A percentile compares a stretch with the other conserved stretches of the same genome.
phyloP scores from a whole-genome alignment of 306 rosid species.

The Quercus rubra region DNA sequence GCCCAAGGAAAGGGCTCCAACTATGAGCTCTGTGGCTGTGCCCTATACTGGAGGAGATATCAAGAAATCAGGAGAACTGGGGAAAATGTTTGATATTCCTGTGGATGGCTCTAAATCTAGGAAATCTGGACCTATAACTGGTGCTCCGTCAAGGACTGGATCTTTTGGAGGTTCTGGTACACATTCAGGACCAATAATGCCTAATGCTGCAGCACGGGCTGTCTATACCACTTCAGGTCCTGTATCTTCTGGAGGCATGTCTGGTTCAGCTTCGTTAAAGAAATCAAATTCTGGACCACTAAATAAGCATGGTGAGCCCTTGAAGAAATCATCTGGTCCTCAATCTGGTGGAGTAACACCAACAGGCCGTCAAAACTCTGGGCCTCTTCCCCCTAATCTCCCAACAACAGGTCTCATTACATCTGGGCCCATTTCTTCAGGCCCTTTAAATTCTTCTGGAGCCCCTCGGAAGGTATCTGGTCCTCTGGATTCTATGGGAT shows the following conservation, averaged over 20 bases:
- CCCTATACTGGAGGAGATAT: conserved; percentile 98
- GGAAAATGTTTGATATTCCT: conserved; percentile 97
- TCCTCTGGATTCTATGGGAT: conserved; percentile 76
- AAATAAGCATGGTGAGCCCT: conserved; percentile 94
- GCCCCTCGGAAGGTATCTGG: conserved; percentile 99
- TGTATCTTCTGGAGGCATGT: conserved; percentile 48
- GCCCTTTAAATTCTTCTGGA: conserved; percentile 90
- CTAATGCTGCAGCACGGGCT: conserved; percentile 70
- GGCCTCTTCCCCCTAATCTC: conserved; percentile 86
- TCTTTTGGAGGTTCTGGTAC: conserved; percentile 95
- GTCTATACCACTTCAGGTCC: conserved; percentile 74
- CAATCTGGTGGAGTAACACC: conserved; percentile 87
- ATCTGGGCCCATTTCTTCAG: conserved; percentile 91
- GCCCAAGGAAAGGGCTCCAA: conserved; percentile 91
- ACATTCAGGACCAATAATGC: conserved; percentile 86
- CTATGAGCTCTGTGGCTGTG: conserved; percentile 93
- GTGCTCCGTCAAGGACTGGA: conserved; percentile 83
- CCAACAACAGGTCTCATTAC: conserved; percentile 96
- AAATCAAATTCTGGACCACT: conserved; percentile 95
- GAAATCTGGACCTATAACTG: conserved; percentile 80
- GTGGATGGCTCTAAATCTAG: conserved; percentile 86
- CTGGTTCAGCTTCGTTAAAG: conserved; percentile 72
- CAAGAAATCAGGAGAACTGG: conserved; percentile 90
- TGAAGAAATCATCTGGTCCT: conserved; percentile 95
- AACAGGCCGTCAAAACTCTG: conserved; percentile 80